Base-by-base conservation (phyloP, 2,329 filamentous ascomycete species). In the Cladosporium halotolerans region DNA sequence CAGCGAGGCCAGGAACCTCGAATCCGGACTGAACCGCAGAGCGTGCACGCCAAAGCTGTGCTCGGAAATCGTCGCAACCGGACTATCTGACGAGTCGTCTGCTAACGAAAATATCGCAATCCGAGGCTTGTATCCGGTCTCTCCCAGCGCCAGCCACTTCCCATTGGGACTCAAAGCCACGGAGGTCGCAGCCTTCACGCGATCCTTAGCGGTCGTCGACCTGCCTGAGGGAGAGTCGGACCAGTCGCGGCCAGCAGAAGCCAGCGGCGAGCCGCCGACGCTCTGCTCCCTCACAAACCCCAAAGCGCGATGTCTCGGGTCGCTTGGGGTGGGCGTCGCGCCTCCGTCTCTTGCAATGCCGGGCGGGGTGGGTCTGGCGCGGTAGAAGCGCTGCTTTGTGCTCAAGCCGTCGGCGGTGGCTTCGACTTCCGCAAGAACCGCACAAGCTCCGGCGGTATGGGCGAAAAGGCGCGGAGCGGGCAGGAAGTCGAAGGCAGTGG, bases 161-260 rank as follows among this genome's bases (percentile, higher is more conserved):
- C 88, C 91, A 71, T 96, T 90, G 1, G 84, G 83, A 66, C 90
- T 96, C 59, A 99, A 79, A 18, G 89, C 86, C 23, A 99, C 80
- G 65, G 91, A 95, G 4, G 91, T 96, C 2, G 91, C 89, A 14
- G 93, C 88, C 73, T 97, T 97, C 67, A 97, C 91, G 60, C 90
- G 83, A 70, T 97, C 93, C 59, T 89, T 83, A 52, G 89, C 93
- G 1, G 88, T 90, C 85, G 89, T 92, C 10, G 86, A 89, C 68
- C 85, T 89, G 48, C 80, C 83, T 39, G 66, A 73, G 6, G 73
- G 74, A 32, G 73, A 76, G 45, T 96, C 91, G 11, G 67, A 65
- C 67, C 73, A 75, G 52, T 81, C 79, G 49, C 68, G 71, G 10
- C 46, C 58, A 1, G 57, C 49, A 33, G 62, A 42, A 44, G 34